These are phyloP conservation scores for Ambrosiella cleistominuta DNA, from an alignment of 2,329 filamentous ascomycete genomes.

Conservation along the genomic window DNA sequence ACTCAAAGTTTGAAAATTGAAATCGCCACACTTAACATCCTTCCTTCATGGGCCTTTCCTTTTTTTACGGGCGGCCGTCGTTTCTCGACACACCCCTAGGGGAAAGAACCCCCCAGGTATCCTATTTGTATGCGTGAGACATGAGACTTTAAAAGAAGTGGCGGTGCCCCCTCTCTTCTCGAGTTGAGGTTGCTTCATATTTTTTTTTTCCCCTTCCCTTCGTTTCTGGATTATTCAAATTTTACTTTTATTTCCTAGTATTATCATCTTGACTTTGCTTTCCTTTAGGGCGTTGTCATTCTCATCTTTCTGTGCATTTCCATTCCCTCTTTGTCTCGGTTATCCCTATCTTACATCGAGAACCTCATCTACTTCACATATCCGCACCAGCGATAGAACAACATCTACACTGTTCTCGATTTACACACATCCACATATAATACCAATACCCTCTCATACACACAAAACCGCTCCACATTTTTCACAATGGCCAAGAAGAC, in stretches of 20 bases:
- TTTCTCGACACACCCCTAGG: neutral
- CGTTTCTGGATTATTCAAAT: neutral
- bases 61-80: neutral
- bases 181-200: neutral
- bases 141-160: neutral
- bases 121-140: neutral
- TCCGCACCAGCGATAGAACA: too few relatives aligned
- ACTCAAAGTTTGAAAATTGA: neutral
- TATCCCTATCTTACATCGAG: too few relatives aligned
- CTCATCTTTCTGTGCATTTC: too few relatives aligned
- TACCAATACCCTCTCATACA: neutral
- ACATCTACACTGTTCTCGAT: too few relatives aligned
- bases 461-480: neutral
- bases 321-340: too few relatives aligned
- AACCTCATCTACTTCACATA: too few relatives aligned
- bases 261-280: too few relatives aligned
- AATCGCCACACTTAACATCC: neutral
- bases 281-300: too few relatives aligned
- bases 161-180: neutral
- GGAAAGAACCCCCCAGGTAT: neutral
- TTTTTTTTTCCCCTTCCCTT: neutral
- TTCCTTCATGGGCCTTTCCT: neutral
- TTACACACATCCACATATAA: too few relatives aligned
- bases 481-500: slow-evolving; percentile 53
- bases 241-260: neutral